These are phyloP conservation scores for Vitis hybrid DNA, from an alignment of 177 flowering plant genomes.

Conservation along the genomic window DNA sequence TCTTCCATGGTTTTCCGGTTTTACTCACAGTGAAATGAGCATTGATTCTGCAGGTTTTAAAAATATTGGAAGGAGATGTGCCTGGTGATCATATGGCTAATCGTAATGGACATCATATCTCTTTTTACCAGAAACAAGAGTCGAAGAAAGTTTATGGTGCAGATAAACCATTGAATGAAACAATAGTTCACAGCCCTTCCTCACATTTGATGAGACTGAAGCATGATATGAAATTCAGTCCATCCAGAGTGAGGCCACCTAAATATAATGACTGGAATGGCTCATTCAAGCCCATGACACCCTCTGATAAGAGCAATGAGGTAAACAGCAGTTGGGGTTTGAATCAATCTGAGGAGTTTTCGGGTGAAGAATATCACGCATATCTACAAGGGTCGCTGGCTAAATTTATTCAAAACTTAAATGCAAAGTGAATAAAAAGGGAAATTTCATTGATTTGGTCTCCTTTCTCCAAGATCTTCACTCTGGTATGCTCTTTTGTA, in stretches of 20 bases:
- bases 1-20: neutral
- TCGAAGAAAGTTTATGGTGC: neutral
- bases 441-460: neutral
- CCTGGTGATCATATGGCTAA: conserved; percentile 15
- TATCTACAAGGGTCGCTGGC: conserved; percentile 27
- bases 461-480: neutral
- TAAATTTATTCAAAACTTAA: conserved; percentile 21
- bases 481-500: neutral
- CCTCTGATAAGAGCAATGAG: neutral
- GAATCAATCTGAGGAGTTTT: conserved; percentile 12
- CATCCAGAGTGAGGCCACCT: neutral
- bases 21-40: neutral
- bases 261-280: neutral
- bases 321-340: conserved; percentile 7
- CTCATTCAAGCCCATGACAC: conserved; percentile 6
- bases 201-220: neutral
- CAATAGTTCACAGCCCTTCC: conserved; percentile 9
- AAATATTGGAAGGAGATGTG: conserved; percentile 39
- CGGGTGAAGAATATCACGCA: conserved; percentile 25
- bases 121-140: neutral
- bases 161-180: conserved; percentile 8
- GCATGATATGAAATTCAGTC: conserved; percentile 12
- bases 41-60: conserved; percentile 27
- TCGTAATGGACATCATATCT: conserved; percentile 5
- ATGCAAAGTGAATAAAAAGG: neutral